phyloP scores from a whole-genome alignment of 805 yeast genomes.

The Spathaspora arborariae region DNA sequence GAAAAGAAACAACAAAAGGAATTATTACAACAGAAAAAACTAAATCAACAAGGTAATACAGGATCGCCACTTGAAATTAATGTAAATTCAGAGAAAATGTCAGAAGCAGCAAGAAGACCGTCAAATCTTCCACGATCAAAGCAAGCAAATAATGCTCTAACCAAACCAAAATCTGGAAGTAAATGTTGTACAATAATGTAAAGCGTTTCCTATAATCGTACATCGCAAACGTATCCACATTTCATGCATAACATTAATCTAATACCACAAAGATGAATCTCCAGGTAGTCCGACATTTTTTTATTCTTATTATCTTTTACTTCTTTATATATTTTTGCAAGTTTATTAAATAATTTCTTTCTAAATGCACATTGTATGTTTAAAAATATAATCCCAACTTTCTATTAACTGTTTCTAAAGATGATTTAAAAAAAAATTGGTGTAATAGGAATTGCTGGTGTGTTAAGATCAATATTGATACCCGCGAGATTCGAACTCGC shows the following conservation, averaged over 20 bases:
- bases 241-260: no score
- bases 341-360: neutral
- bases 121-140: neutral
- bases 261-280: no score
- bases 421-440: constrained; percentile 7
- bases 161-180: constrained; percentile 11
- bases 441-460: constrained; percentile 32
- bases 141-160: neutral
- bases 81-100: neutral
- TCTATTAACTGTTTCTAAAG: neutral
- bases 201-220: no score
- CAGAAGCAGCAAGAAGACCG: neutral
- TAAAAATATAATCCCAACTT: no score
- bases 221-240: no score
- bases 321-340: neutral
- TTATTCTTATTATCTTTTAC: neutral
- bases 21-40: constrained; percentile 32
- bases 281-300: no score
- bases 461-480: constrained; percentile 23
- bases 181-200: constrained; percentile 32
- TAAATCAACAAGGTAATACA: neutral
- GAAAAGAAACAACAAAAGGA: constrained; percentile 44
- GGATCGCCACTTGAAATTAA: neutral
- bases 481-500: constrained; percentile 45
- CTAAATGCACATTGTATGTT: neutral